Percentiles rank a stretch among this genome's conserved stretches.
These are phyloP conservation scores for Nadsonia commutata DNA, from an alignment of 1,139 yeast species.

Conservation along the genomic window DNA sequence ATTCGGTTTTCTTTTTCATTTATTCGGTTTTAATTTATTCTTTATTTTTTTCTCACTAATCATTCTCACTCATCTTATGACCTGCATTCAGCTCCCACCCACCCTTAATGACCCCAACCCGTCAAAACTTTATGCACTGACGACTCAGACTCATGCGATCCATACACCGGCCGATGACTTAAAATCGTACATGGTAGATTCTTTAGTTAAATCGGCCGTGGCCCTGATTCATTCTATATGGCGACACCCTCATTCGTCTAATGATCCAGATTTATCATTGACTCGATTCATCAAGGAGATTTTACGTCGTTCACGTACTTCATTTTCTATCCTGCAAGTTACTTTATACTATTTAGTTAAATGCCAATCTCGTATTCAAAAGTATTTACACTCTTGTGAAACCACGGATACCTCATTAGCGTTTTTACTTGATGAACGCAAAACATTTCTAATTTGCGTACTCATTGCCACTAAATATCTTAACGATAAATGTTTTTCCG, in stretches of 20 bases:
- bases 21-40: neutral
- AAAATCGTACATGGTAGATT: neutral
- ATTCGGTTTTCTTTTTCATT: too few relatives aligned
- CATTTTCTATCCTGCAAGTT: conserved; percentile 50
- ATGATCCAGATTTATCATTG: conserved; percentile 14
- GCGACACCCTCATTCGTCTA: neutral
- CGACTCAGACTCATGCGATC: too few relatives aligned
- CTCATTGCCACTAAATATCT: conserved; percentile 59
- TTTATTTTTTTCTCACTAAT: neutral
- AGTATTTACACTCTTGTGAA: neutral
- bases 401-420: conserved; percentile 4
- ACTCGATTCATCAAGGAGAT: conserved; percentile 44
- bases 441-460: conserved; percentile 49
- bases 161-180: neutral
- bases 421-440: conserved; percentile 31
- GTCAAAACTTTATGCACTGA: too few relatives aligned
- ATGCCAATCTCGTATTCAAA: conserved; percentile 21
- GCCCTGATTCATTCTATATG: neutral
- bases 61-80: neutral
- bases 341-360: conserved; percentile 49
- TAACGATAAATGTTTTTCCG: conserved; percentile 58
- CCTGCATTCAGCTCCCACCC: neutral
- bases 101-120: neutral
- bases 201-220: neutral
- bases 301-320: conserved; percentile 52